A percentile compares a stretch with the other conserved stretches of the same genome.
Evolutionary conservation across 805 yeast species (phyloP).

Genomic region (Tetrapisispora phaffii): DNA sequence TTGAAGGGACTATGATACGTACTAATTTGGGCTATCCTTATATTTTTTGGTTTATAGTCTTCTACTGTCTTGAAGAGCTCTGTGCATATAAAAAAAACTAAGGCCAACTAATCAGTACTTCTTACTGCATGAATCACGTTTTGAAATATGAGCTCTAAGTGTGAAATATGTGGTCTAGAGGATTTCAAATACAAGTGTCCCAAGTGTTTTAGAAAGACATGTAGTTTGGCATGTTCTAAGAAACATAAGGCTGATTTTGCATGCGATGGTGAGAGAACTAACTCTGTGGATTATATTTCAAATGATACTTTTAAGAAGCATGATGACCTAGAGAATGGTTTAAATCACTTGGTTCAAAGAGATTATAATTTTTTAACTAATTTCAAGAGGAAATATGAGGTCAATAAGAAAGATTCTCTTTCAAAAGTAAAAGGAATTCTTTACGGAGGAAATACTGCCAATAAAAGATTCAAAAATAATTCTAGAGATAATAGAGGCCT

Average conservation of each 20-base stretch:
- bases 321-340: slow-evolving; percentile 32
- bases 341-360: slow-evolving; percentile 46
- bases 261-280: slow-evolving; percentile 56
- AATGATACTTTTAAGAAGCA: slow-evolving; percentile 34
- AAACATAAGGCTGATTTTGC: slow-evolving; percentile 51
- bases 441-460: slow-evolving; percentile 13
- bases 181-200: slow-evolving; percentile 69
- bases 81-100: no score
- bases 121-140: no score
- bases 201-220: slow-evolving; percentile 55
- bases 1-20: no score
- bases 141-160: slow-evolving; percentile 17
- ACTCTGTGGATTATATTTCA: slow-evolving; percentile 48
- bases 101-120: no score
- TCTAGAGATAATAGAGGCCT: slow-evolving; percentile 4
- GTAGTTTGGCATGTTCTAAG: slow-evolving; percentile 63
- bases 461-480: slow-evolving; percentile 17
- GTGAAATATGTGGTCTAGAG: slow-evolving; percentile 38
- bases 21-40: no score
- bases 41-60: no score
- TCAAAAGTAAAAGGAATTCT: slow-evolving; percentile 38
- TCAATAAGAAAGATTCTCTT: slow-evolving; percentile 45
- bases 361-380: slow-evolving; percentile 69
- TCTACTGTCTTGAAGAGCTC: no score
- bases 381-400: slow-evolving; percentile 49